Conservation (phyloP, 2,329 filamentous ascomycete genomes). For the Aspergillus quadrilineatus region DNA sequence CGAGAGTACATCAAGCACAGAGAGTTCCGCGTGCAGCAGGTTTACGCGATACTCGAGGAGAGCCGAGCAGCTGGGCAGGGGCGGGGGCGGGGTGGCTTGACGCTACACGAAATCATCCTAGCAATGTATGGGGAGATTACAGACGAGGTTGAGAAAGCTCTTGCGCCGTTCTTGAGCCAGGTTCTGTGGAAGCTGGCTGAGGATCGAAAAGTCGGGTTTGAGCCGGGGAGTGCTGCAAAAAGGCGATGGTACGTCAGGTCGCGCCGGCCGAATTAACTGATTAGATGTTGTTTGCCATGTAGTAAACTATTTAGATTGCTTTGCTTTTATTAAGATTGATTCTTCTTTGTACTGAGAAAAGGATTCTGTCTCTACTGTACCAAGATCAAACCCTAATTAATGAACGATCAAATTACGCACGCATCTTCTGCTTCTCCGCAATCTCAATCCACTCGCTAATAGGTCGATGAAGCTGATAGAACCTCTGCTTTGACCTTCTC, state of each 20-base stretch:
- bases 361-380: too few species aligned
- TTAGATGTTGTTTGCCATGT: not conserved
- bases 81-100: constrained; percentile 35
- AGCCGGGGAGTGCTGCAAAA: constrained; percentile 35
- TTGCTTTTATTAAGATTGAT: not conserved
- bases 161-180: constrained; percentile 47
- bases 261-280: not conserved
- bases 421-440: constrained; percentile 6
- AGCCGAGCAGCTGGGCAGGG: constrained; percentile 6
- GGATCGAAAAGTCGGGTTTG: constrained; percentile 46
- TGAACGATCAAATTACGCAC: not conserved
- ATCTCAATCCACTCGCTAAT: constrained; percentile 15
- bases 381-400: not conserved
- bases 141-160: constrained; percentile 33
- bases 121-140: constrained; percentile 43
- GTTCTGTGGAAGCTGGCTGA: constrained; percentile 46
- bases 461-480: constrained; percentile 13
- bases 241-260: constrained; percentile 35
- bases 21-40: constrained; percentile 41
- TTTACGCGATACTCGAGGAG: constrained; percentile 34
- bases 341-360: too few species aligned
- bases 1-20: constrained; percentile 38
- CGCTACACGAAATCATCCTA: constrained; percentile 45
- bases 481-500: constrained; percentile 10
- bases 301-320: not conserved